Evolutionary conservation across 2,329 filamentous ascomycete genomes (phyloP).

Genomic region (Tolypocladium nubicola): DNA sequence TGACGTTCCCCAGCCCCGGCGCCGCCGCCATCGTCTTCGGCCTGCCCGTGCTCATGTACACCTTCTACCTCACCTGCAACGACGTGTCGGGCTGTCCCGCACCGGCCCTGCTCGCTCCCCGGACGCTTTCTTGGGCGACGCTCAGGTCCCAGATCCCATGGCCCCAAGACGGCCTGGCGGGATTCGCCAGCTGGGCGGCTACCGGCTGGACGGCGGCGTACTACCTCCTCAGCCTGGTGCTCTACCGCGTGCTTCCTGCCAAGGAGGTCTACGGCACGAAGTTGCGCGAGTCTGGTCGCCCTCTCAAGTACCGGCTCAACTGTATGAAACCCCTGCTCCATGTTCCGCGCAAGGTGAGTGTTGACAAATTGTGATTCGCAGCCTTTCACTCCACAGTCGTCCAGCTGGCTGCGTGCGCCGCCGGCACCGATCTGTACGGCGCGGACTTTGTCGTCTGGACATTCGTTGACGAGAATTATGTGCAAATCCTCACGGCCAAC

Average conservation of each 20-base stretch:
- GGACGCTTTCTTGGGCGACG: constrained; percentile 53
- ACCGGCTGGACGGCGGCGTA: constrained; percentile 61
- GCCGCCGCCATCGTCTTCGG: constrained; percentile 65
- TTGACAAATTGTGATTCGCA: constrained; percentile 17
- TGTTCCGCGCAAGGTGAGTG: too few species aligned
- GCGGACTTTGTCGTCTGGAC: constrained; percentile 77
- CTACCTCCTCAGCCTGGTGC: constrained; percentile 60
- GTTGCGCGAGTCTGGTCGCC: constrained; percentile 52
- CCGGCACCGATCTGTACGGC: constrained; percentile 65
- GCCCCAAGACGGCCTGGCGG: constrained; percentile 55
- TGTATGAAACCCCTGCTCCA: constrained; percentile 27
- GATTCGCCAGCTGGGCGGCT: constrained; percentile 56
- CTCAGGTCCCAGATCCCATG: constrained; percentile 70
- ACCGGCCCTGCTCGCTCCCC: constrained; percentile 61
- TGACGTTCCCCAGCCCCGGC: constrained; percentile 44
- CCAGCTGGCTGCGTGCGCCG: constrained; percentile 54
- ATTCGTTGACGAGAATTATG: constrained; percentile 79
- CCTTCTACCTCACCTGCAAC: constrained; percentile 74
- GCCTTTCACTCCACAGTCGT: constrained; percentile 64
- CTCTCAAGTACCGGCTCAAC: constrained; percentile 70
- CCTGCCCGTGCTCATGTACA: constrained; percentile 63
- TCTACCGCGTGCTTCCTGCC: constrained; percentile 66
- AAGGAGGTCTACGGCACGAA: constrained; percentile 56
- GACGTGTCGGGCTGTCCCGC: constrained; percentile 79
- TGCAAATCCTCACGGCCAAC: constrained; percentile 74